Evolutionary conservation across 441 rosid species (phyloP).

Genomic region (Isatis lusitanica): DNA sequence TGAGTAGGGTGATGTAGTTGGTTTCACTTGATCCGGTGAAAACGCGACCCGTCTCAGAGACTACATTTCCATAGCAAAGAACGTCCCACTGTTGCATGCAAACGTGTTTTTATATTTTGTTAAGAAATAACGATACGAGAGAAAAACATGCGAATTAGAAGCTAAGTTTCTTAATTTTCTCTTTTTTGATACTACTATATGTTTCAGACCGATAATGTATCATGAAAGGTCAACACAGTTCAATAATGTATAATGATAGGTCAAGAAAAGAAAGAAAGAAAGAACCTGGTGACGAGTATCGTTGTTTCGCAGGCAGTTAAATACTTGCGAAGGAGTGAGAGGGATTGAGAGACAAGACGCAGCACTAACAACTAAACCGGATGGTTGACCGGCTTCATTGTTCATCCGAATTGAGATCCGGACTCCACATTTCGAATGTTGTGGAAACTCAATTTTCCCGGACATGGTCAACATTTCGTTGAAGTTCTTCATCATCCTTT

Average conservation of each 20-base stretch:
- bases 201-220: too few relatives aligned
- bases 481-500: slow-evolving; percentile 63
- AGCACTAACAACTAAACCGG: slow-evolving; percentile 53
- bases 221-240: too few relatives aligned
- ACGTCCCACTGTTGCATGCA: slow-evolving; percentile 67
- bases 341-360: slow-evolving; percentile 68
- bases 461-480: slow-evolving; percentile 53
- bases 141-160: neutral
- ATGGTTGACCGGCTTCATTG: slow-evolving; percentile 44
- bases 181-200: too few relatives aligned
- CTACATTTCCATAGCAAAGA: slow-evolving; percentile 42
- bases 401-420: slow-evolving; percentile 50
- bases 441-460: slow-evolving; percentile 51
- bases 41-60: slow-evolving; percentile 48
- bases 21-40: slow-evolving; percentile 48
- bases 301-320: slow-evolving; percentile 42
- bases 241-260: neutral
- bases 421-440: slow-evolving; percentile 52
- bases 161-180: neutral
- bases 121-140: neutral
- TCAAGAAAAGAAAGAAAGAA: neutral
- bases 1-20: slow-evolving; percentile 48
- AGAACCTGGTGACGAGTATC: slow-evolving; percentile 51
- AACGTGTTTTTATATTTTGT: neutral
- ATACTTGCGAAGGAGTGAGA: slow-evolving; percentile 40